A percentile compares a stretch with the other conserved stretches of the same genome.
phyloP scores from a whole-genome alignment of 345 rosid genomes.

The Atalantia buxifolia region DNA sequence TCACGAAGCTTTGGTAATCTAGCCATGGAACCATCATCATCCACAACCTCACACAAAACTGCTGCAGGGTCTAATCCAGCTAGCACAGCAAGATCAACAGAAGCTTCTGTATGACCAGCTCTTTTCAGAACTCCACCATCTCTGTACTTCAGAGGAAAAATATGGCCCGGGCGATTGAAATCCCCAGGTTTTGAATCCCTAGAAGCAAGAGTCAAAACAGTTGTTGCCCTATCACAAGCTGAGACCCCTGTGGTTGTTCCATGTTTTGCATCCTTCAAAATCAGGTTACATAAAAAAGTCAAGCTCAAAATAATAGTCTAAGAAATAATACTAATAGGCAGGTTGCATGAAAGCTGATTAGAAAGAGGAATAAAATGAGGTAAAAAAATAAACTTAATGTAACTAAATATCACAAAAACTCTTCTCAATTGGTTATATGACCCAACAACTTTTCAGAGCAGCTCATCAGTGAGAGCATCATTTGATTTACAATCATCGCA shows the following conservation, averaged over 20 bases:
- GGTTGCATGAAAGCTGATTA: background rate
- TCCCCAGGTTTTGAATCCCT: constrained; percentile 73
- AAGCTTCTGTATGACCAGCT: constrained; percentile 98
- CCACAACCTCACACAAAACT: constrained; percentile 86
- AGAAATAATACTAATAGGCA: background rate
- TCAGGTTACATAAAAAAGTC: background rate
- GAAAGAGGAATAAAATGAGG: background rate
- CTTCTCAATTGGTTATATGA: background rate
- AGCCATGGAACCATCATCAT: constrained; percentile 99
- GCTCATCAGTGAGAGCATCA: background rate
- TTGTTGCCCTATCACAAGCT: constrained; percentile 80
- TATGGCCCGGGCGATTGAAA: constrained; percentile 89
- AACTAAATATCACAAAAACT: background rate
- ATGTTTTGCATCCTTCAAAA: constrained; percentile 63
- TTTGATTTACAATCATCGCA: background rate
- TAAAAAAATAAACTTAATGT: background rate
- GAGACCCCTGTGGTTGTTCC: constrained; percentile 93
- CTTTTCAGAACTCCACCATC: constrained; percentile 92
- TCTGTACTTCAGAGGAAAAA: constrained; percentile 78
- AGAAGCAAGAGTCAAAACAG: constrained; percentile 65
- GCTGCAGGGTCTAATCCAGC: constrained; percentile 80
- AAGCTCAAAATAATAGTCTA: background rate
- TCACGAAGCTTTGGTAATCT: constrained; percentile 75
- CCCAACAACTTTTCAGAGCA: background rate
- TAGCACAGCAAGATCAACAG: constrained; percentile 76